These are phyloP conservation scores for Linnemannia zychae DNA, from an alignment of 192 early-diverging fungal genomes.

Conservation along the genomic window DNA sequence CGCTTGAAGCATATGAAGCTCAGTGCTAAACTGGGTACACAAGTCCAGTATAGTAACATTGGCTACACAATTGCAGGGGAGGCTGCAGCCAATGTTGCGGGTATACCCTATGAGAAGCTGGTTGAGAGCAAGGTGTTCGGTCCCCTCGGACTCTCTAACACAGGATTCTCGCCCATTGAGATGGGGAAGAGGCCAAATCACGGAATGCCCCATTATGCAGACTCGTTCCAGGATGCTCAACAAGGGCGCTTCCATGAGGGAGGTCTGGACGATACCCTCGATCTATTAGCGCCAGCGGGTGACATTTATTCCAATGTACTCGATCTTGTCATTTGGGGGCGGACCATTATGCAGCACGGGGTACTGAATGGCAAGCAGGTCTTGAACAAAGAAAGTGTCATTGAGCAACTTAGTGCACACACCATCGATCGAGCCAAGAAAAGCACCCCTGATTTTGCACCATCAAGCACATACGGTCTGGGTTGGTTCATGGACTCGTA, in stretches of 20 bases:
- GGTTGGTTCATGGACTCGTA: constrained; percentile 17
- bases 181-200: constrained; percentile 27
- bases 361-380: constrained; percentile 19
- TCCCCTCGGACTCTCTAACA: constrained; percentile 23
- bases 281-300: constrained; percentile 7
- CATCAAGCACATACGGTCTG: constrained; percentile 3
- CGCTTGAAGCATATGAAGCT: constrained; percentile 18
- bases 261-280: neutral
- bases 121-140: constrained; percentile 11
- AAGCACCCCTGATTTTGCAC: constrained; percentile 9
- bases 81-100: constrained; percentile 34
- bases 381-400: constrained; percentile 18
- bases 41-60: constrained; percentile 23
- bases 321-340: constrained; percentile 30
- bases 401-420: neutral
- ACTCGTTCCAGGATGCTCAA: constrained; percentile 24
- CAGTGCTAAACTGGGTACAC: neutral
- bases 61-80: constrained; percentile 29
- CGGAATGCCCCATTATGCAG: constrained; percentile 21
- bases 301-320: constrained; percentile 35
- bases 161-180: constrained; percentile 27
- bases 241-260: constrained; percentile 9
- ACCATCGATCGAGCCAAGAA: neutral
- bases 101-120: constrained; percentile 18
- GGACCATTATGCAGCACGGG: constrained; percentile 8